These are phyloP conservation scores for Didymella pinodella DNA, from an alignment of 2,329 filamentous ascomycete genomes.

Conservation along the genomic window DNA sequence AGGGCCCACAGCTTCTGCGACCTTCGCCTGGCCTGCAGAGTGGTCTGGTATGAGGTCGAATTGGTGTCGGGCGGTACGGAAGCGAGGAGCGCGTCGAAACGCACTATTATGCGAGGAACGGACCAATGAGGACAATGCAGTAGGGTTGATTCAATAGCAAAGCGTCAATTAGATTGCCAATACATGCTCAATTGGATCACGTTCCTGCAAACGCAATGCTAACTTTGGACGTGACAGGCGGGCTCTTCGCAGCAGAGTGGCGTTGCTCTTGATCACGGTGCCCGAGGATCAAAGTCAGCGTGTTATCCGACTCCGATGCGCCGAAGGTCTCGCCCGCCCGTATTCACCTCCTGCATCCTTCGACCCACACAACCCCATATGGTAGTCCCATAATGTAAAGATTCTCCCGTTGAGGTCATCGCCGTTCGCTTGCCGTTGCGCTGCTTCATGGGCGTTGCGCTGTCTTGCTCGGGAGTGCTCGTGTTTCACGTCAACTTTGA, in stretches of 20 bases:
- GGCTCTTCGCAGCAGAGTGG: slow-evolving; percentile 9
- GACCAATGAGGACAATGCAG: slow-evolving; percentile 21
- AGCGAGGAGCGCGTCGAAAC: slow-evolving; percentile 41
- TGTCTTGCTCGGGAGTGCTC: slow-evolving; percentile 19
- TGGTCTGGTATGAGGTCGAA: slow-evolving; percentile 29
- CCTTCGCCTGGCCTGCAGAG: slow-evolving; percentile 13
- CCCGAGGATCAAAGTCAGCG: slow-evolving; percentile 9
- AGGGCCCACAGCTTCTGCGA: slow-evolving; percentile 24
- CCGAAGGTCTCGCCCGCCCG: slow-evolving; percentile 17
- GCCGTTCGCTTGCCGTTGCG: slow-evolving; percentile 16
- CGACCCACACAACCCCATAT: slow-evolving; percentile 16
- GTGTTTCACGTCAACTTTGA: slow-evolving; percentile 29
- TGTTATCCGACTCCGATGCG: slow-evolving; percentile 1
- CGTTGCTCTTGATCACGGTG: slow-evolving; percentile 13
- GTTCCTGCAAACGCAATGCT: slow-evolving; percentile 8
- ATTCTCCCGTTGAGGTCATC: slow-evolving; percentile 11
- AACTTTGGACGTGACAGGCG: slow-evolving; percentile 6
- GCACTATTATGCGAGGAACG: slow-evolving; percentile 39
- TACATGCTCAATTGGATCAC: slow-evolving; percentile 19
- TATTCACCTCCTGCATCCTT: slow-evolving; percentile 20
- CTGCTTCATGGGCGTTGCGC: slow-evolving; percentile 23
- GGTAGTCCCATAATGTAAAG: slow-evolving; percentile 11
- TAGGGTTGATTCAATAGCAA: slow-evolving; percentile 11
- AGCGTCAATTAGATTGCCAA: slow-evolving; percentile 29
- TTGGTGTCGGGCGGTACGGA: slow-evolving; percentile 23